Conservation (phyloP, 305 asterid genomes). For the Solanum chacoense region DNA sequence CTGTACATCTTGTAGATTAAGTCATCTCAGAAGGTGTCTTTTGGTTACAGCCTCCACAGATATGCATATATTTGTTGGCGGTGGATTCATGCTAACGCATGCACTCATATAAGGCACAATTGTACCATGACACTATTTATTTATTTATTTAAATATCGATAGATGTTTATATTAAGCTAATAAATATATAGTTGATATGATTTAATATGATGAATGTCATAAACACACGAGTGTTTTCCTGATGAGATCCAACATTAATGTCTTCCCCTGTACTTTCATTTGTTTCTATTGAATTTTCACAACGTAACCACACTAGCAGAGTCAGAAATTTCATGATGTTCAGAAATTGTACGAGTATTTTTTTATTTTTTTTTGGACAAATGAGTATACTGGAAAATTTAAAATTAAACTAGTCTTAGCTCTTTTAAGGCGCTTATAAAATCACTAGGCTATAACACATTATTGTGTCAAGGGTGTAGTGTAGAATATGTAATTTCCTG, state of each 20-base stretch:
- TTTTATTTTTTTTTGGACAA: background rate
- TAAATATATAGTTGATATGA: background rate
- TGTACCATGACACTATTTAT: background rate
- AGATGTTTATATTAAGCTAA: background rate
- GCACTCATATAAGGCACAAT: background rate
- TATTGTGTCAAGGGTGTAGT: background rate
- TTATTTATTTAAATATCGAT: background rate
- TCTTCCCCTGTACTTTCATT: background rate
- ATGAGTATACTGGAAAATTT: background rate
- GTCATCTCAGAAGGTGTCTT: background rate
- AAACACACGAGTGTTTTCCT: background rate
- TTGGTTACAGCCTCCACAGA: background rate
- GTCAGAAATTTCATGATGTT: background rate
- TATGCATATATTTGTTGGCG: background rate
- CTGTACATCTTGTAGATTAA: background rate
- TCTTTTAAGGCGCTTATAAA: background rate
- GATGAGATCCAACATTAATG: background rate
- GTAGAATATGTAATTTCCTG: background rate
- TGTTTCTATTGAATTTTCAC: background rate
- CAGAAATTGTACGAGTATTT: no score
- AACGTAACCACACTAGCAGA: accelerated
- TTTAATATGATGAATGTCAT: background rate
- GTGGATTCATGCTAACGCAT: background rate
- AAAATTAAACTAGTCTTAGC: no score
- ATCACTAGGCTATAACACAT: background rate